These are phyloP conservation scores for Neovahlkampfia damariscottae DNA, from an alignment of 78 protist species.

Conservation along the genomic window DNA sequence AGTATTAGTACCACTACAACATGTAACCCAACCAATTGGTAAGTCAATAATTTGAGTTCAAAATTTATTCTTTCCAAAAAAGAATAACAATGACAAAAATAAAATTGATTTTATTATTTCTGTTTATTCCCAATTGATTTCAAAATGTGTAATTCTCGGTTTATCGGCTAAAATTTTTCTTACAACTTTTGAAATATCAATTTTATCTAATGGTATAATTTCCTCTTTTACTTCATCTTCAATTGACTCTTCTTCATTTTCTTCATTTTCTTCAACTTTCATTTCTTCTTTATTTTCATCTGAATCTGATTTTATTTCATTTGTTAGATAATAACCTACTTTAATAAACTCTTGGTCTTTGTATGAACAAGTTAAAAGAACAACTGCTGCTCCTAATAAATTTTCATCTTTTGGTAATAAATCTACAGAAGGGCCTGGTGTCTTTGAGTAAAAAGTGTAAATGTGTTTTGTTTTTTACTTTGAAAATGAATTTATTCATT, in stretches of 20 bases:
- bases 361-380: slow-evolving; percentile 44
- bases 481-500: slow-evolving; percentile 23
- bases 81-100: too few relatives aligned
- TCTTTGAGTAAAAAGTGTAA: slow-evolving; percentile 17
- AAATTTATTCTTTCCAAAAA: not conserved
- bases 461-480: slow-evolving; percentile 10
- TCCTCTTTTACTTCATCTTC: too few relatives aligned
- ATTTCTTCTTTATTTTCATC: too few relatives aligned
- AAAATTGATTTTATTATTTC: not conserved
- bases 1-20: too few relatives aligned
- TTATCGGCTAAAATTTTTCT: not conserved
- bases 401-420: slow-evolving; percentile 34
- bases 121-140: not conserved
- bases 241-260: too few relatives aligned
- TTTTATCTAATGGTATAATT: too few relatives aligned
- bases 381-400: slow-evolving; percentile 48
- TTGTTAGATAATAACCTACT: slow-evolving; percentile 37
- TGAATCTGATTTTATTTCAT: not conserved
- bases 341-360: slow-evolving; percentile 51
- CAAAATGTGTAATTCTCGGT: slow-evolving; percentile 1
- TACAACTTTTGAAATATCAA: too few relatives aligned
- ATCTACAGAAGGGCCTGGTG: slow-evolving; percentile 30
- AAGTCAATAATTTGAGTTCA: not conserved
- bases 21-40: too few relatives aligned
- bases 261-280: too few relatives aligned